phyloP scores from a whole-genome alignment of 1,284 basidiomycete genomes.

The Cutaneotrichosporon arboriforme region DNA sequence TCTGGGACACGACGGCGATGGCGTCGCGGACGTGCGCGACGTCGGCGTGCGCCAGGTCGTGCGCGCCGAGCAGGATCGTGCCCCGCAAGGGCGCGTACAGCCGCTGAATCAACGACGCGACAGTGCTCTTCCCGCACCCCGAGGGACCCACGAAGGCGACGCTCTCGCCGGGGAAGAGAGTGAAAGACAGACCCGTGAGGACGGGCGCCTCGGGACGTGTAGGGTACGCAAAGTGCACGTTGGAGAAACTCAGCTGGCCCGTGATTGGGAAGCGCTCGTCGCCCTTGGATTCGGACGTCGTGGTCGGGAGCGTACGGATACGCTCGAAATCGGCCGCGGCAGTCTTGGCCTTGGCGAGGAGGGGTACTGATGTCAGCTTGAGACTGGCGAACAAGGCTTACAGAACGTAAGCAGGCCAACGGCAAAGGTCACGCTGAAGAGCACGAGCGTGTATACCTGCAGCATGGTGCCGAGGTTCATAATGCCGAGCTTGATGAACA shows the following conservation, averaged over 20 bases:
- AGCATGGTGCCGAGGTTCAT: constrained; percentile 85
- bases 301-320: constrained; percentile 57
- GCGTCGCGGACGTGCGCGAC: constrained; percentile 70
- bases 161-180: constrained; percentile 65
- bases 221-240: constrained; percentile 77
- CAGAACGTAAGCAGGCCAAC: constrained; percentile 82
- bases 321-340: constrained; percentile 73
- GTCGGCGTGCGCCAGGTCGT: constrained; percentile 57
- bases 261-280: constrained; percentile 59
- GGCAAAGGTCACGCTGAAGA: constrained; percentile 89
- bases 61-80: constrained; percentile 52
- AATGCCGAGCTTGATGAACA: constrained; percentile 70
- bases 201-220: constrained; percentile 67
- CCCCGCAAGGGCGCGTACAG: constrained; percentile 74
- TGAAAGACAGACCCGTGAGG: constrained; percentile 61
- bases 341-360: constrained; percentile 69
- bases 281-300: constrained; percentile 64
- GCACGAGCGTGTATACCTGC: constrained; percentile 80
- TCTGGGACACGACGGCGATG: constrained; percentile 78
- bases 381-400: constrained; percentile 50
- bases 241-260: constrained; percentile 62
- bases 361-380: constrained; percentile 56
- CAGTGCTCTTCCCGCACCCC: constrained; percentile 83
- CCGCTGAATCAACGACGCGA: constrained; percentile 73
- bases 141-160: constrained; percentile 84